Evolutionary conservation across 73 alveolate genomes (phyloP), one percentile per base, ranked within the genome.

Genomic region (Paramecium sexaurelia): DNA sequence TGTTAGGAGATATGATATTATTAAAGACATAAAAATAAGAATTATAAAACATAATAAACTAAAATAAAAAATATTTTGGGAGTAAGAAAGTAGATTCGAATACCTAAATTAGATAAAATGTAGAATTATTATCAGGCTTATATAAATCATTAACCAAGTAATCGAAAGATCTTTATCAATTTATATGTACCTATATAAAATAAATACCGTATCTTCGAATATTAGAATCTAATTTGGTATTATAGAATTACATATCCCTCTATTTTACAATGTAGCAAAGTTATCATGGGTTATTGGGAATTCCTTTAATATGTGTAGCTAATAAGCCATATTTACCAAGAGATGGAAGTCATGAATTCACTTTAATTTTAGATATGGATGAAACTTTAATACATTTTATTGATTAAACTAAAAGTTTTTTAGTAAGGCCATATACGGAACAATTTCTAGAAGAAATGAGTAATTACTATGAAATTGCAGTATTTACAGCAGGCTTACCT

Each of bases 331-430:
- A 88, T 43, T 75, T 88, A 10, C 94, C 94, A 1, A 57, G 33
- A 22, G 55, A 41, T 7, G 17, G 33, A 0, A 47, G 40, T 29
- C 39, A 43, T 17, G 6, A 69, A 68, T 98, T 96, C 90, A 95
- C 99, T 69, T 89, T 98, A 37, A 99, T 97, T 0, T 93, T 97
- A 61, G 99, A 98, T 93, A 91, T 98, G 71, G 99, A 98, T 92
- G 99, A 98, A 93, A 98, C 99, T 29, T 87, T 98, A 75, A 99
- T 97, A 7, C 99, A 98, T 92, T 98, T 94, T 91, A 95, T 91
- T 75, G 98, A 98, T 69, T 92, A 96, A 27, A 98, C 98, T 37
- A 99, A 99, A 3, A 66, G 93, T 6, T 97, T 97, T 73, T 85
- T 95, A 35, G 95, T 97, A 22, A 91, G 99, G 55, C 99, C 99